These are phyloP conservation scores for Phytophthora fragariaefolia DNA, from an alignment of 352 stramenopile genomes.

Conservation along the genomic window DNA sequence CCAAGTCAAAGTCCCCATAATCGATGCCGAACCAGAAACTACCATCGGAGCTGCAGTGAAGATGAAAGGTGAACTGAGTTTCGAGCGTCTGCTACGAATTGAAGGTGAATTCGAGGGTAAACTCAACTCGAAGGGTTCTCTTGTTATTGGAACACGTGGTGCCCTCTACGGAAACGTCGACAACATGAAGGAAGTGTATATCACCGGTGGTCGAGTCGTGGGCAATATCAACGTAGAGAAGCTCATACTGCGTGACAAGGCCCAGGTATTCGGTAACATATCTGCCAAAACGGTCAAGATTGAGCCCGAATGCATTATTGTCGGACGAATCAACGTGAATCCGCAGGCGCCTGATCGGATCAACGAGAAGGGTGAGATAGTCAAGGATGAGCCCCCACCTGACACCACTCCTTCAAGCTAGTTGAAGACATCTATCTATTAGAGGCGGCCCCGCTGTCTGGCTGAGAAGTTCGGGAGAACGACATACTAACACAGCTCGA, in stretches of 20 bases:
- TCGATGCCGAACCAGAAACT: constrained; percentile 82
- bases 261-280: constrained; percentile 90
- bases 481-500: constrained; percentile 5
- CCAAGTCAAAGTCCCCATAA: constrained; percentile 64
- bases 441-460: constrained; percentile 16
- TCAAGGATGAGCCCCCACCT: constrained; percentile 58
- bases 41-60: constrained; percentile 85
- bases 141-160: constrained; percentile 86
- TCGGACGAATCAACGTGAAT: constrained; percentile 89
- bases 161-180: constrained; percentile 83
- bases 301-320: constrained; percentile 87
- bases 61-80: constrained; percentile 92
- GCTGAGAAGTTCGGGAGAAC: constrained; percentile 11
- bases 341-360: constrained; percentile 84
- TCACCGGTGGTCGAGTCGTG: constrained; percentile 86
- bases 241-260: constrained; percentile 87
- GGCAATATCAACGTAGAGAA: constrained; percentile 89
- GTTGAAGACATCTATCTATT: constrained; percentile 29
- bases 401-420: constrained; percentile 24
- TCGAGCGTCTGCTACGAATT: constrained; percentile 89
- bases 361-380: constrained; percentile 83
- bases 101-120: constrained; percentile 92
- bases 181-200: constrained; percentile 89
- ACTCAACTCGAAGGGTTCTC: constrained; percentile 88
- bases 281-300: constrained; percentile 91